phyloP scores from a whole-genome alignment of 176 grass and related monocot genomes.

The Eremochloa ophiuroides region DNA sequence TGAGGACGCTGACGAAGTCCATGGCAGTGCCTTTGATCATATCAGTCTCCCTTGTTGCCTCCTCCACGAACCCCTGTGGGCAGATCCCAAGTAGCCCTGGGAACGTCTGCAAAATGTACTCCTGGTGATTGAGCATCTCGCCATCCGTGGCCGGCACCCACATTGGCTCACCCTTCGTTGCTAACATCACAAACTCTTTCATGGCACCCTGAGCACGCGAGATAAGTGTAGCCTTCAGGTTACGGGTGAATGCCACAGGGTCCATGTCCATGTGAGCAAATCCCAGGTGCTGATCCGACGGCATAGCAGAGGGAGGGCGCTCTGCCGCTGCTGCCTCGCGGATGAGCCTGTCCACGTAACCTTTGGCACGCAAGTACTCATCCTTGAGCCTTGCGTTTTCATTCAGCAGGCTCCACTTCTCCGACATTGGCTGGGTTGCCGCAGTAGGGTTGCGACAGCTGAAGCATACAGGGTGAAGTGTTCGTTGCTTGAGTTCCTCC shows the following conservation, averaged over 20 bases:
- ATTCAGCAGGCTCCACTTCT: not conserved
- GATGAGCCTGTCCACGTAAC: not conserved
- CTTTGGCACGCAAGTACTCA: not conserved
- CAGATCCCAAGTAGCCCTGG: not conserved
- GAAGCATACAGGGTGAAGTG: not conserved
- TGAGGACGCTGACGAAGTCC: not conserved
- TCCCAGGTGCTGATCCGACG: not conserved
- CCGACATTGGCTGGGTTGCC: not conserved
- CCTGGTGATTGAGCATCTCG: not conserved
- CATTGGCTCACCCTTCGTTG: not conserved
- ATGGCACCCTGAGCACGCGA: not conserved
- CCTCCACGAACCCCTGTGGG: not conserved
- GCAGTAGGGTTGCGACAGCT: not conserved
- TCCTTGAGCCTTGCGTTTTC: conserved; percentile 20
- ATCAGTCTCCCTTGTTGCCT: not conserved
- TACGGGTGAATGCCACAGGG: not conserved
- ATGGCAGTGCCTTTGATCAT: not conserved
- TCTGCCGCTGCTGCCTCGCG: not conserved
- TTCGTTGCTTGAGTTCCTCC: not conserved
- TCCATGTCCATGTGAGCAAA: not conserved
- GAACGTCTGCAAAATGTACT: not conserved
- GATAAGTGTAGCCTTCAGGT: not conserved
- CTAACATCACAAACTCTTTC: not conserved
- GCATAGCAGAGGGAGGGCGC: not conserved
- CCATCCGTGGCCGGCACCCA: not conserved